These are phyloP conservation scores for Carex scoparia DNA, from an alignment of 176 grass and related monocot genomes.

Conservation along the genomic window DNA sequence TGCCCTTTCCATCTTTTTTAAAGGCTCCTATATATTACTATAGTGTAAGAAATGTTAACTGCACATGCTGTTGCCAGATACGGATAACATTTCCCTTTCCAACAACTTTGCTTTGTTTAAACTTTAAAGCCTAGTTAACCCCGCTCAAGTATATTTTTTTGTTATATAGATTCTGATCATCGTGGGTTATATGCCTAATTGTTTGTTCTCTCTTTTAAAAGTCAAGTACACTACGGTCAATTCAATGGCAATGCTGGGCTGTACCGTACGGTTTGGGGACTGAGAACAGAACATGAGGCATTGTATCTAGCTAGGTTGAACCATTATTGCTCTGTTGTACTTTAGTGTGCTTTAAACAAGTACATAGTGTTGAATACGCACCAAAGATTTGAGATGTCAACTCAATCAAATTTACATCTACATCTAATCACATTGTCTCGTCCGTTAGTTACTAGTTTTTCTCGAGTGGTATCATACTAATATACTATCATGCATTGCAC, in stretches of 20 bases:
- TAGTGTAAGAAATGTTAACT: not conserved
- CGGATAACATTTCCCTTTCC: conserved; percentile 20
- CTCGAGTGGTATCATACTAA: not conserved
- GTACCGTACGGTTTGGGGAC: not conserved
- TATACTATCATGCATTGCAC: not conserved
- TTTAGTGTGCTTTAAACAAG: not conserved
- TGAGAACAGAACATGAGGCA: not conserved
- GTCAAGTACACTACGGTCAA: not conserved
- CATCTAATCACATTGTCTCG: not conserved
- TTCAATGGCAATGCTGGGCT: not conserved
- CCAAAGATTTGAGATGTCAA: conserved; percentile 9
- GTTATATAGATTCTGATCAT: not conserved
- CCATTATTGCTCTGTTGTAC: not conserved
- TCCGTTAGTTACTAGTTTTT: not conserved
- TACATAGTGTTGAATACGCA: not conserved
- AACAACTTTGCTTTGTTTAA: conserved; percentile 17
- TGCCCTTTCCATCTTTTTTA: conserved; percentile 6
- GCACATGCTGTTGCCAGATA: conserved; percentile 16
- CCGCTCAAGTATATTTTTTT: not conserved
- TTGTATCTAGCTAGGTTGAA: not conserved
- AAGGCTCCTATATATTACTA: not conserved
- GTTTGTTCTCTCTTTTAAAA: not conserved
- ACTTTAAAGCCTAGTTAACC: not conserved
- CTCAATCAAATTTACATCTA: not conserved
- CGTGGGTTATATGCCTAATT: not conserved